A percentile compares a stretch with the other conserved stretches of the same genome.
Conservation (phyloP, 2,329 filamentous ascomycete genomes). For the Alternaria burnsii region DNA sequence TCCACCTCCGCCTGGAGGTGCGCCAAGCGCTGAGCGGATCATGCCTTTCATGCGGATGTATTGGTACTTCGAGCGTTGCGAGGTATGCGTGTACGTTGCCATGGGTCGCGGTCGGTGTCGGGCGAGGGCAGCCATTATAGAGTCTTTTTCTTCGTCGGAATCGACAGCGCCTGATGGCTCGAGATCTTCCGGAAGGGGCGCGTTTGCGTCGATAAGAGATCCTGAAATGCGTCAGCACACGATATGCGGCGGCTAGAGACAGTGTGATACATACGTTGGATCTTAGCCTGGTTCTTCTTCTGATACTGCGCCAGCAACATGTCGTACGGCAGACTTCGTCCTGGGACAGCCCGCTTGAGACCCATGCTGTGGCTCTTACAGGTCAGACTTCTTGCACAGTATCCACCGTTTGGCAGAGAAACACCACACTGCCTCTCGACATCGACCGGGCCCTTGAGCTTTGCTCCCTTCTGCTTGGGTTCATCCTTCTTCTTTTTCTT, state of each 20-base stretch:
- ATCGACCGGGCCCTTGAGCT: slow-evolving; percentile 91
- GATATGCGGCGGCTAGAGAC: background rate
- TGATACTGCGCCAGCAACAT: slow-evolving; percentile 74
- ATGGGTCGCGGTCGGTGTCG: slow-evolving; percentile 82
- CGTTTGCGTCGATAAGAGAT: slow-evolving; percentile 92
- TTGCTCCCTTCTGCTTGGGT: slow-evolving; percentile 80
- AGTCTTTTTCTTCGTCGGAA: slow-evolving; percentile 91
- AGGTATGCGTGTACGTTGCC: slow-evolving; percentile 67
- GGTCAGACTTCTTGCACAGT: slow-evolving; percentile 86
- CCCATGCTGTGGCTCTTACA: slow-evolving; percentile 98
- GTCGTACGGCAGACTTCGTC: slow-evolving; percentile 87
- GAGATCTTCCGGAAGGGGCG: slow-evolving; percentile 83
- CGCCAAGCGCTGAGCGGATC: slow-evolving; percentile 66
- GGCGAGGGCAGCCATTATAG: slow-evolving; percentile 80
- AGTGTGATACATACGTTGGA: slow-evolving; percentile 77
- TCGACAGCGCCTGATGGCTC: slow-evolving; percentile 79
- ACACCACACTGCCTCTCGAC: slow-evolving; percentile 95
- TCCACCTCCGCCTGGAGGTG: slow-evolving; percentile 43
- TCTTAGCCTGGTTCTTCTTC: slow-evolving; percentile 99
- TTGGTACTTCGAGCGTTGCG: slow-evolving; percentile 64
- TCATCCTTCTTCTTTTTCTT: slow-evolving; percentile 96
- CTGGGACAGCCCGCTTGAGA: slow-evolving; percentile 86
- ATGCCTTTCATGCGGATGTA: slow-evolving; percentile 71
- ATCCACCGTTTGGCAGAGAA: slow-evolving; percentile 80
- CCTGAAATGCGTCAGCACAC: slow-evolving; percentile 61